Conservation (phyloP, 1,139 yeast genomes). For the Candida gigantensis region DNA sequence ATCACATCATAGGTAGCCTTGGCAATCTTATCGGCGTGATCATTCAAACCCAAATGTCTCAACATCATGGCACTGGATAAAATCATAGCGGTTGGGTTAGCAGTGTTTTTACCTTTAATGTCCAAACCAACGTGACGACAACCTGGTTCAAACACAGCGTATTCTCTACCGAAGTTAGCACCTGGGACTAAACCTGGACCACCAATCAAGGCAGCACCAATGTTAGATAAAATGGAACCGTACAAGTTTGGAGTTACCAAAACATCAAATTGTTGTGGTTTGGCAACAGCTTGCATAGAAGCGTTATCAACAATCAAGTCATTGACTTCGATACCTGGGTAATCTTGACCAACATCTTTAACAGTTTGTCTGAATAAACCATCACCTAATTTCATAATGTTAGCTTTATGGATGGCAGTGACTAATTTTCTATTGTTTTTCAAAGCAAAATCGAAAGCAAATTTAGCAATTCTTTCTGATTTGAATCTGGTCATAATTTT, state of each 20-base stretch:
- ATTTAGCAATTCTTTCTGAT: slow-evolving; percentile 96
- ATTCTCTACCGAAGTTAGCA: slow-evolving; percentile 96
- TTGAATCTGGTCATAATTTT: slow-evolving; percentile 93
- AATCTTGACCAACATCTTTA: slow-evolving; percentile 85
- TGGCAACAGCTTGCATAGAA: slow-evolving; percentile 98
- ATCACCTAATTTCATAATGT: slow-evolving; percentile 98
- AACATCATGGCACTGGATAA: slow-evolving; percentile 87
- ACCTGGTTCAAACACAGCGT: slow-evolving; percentile 98
- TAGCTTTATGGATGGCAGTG: slow-evolving; percentile 98
- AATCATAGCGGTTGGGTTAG: slow-evolving; percentile 98
- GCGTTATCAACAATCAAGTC: slow-evolving; percentile 99
- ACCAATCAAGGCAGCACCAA: slow-evolving; percentile 97
- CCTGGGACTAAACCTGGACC: slow-evolving; percentile 99
- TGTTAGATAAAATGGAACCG: slow-evolving; percentile 96
- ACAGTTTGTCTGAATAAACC: slow-evolving; percentile 96
- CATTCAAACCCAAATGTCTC: slow-evolving; percentile 90
- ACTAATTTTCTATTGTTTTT: slow-evolving; percentile 90
- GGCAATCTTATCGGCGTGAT: slow-evolving; percentile 81
- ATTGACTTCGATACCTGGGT: slow-evolving; percentile 80
- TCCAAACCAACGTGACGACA: slow-evolving; percentile 99
- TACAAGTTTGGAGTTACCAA: slow-evolving; percentile 97
- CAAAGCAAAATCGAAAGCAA: slow-evolving; percentile 93
- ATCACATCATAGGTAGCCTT: slow-evolving; percentile 87
- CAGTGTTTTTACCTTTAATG: slow-evolving; percentile 89
- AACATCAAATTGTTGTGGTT: slow-evolving; percentile 97